Base-by-base conservation (phyloP, 1,284 basidiomycete genomes). In the Apiotrichum siamense region DNA sequence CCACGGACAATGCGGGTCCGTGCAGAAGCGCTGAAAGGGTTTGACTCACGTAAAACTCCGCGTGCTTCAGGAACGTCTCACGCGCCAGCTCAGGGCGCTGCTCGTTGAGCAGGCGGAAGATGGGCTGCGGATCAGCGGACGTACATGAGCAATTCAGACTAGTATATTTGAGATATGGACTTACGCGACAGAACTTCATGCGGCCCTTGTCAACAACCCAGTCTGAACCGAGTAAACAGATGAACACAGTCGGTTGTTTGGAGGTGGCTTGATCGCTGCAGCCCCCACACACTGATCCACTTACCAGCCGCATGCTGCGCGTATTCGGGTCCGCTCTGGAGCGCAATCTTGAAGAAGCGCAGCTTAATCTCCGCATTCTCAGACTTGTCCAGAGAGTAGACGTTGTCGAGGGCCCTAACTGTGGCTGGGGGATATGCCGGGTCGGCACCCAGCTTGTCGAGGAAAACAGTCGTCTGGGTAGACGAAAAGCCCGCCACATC, bases 151-250 rank as follows among this genome's bases (percentile, higher is more conserved):
- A n/a, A n/a, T n/a, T n/a, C n/a, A n/a, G n/a, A n/a, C n/a, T n/a
- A n/a, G n/a, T n/a, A n/a, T 36, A 17, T 12, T 36, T 10, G 33
- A 36, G n/a, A n/a, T 36, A 18, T 9, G 20, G 3, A 50, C 53
- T 50, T 40, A 59, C 57, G 7, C 71, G 62, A 57, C 75, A 76
- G 66, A 76, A 78, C 68, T 75, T 75, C 74, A 76, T 75, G 48
- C 78, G 63, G 1, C 77, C 77, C 59, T 76, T 75, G 51, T 67
- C 70, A 33, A 66, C 62, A 24, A 79, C 77, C 78, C 78, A 79
- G 23, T 52, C 72, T 73, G 47, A 12, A 35, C 9, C 18, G 33
- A 17, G 33, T 35, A 7, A 35, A n/a, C n/a, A n/a, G n/a, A n/a
- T n/a, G n/a, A n/a, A n/a, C n/a, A n/a, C n/a, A n/a, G n/a, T n/a